A percentile compares a stretch with the other conserved stretches of the same genome.
Conservation (phyloP, 192 early-diverging fungal species). For the Backusella liffmaniae region DNA sequence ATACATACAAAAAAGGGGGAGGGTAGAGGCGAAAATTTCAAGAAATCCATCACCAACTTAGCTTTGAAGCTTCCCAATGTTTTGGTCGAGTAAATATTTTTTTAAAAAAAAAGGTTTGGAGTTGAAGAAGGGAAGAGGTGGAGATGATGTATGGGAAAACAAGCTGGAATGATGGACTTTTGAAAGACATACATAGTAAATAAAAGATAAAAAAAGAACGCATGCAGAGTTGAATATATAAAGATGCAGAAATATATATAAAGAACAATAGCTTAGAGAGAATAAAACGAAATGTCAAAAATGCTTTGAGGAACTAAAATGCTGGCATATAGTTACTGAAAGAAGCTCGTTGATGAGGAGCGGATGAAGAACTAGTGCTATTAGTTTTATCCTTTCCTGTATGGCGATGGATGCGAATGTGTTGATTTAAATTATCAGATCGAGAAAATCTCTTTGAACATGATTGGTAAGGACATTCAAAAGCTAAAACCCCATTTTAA, state of each 20-base stretch:
- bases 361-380: background rate
- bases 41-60: background rate
- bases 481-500: slow-evolving; percentile 31
- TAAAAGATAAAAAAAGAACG: background rate
- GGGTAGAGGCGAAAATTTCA: background rate
- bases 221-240: slow-evolving; percentile 5
- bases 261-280: slow-evolving; percentile 1
- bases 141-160: background rate
- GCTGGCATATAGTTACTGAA: slow-evolving; percentile 17
- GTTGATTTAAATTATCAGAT: slow-evolving; percentile 58
- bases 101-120: background rate
- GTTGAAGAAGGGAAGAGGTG: background rate
- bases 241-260: background rate
- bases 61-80: background rate
- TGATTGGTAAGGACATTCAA: slow-evolving; percentile 50
- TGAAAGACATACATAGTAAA: slow-evolving; percentile 19
- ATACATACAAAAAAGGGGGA: background rate
- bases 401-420: slow-evolving; percentile 58
- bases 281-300: background rate
- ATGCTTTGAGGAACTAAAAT: background rate
- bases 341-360: background rate
- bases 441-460: slow-evolving; percentile 60
- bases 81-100: background rate
- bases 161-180: slow-evolving; percentile 10
- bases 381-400: slow-evolving; percentile 43